Evolutionary conservation across 495 filamentous ascomycete species (phyloP), one percentile per base, ranked within the genome.

Genomic region (Xeromyces bisporus): DNA sequence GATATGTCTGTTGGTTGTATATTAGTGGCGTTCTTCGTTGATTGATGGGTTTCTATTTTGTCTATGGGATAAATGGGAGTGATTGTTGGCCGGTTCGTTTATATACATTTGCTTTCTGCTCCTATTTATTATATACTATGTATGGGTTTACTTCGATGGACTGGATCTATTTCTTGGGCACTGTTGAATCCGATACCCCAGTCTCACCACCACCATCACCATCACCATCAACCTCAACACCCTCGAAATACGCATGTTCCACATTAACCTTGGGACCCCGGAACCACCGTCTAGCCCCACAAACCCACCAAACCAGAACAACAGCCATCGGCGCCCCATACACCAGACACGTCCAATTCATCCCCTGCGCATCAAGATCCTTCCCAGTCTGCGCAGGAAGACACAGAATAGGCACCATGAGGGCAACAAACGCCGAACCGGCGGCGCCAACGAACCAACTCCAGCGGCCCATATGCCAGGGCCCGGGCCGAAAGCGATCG

Each of bases 301-400:
- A 56, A 40, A 75, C 49, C 66, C 76, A 85, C 75, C 77, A 83
- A 28, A 80, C 49, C 3, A 64, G 43, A 7, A 78, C 64, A 3
- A 62, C 50, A 6, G 71, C 23, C 73, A 77, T 77, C 8, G 73
- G 72, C 10, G 44, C 71, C n/a, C 75, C 78, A 45, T 77, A 85
- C 18, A 84, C 79, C 20, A 82, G 60, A 46, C 60, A 64, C 3
- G 79, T 85, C 77, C 77, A 83, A 37, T 81, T 82, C 77, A 82
- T 83, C 33, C 58, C 24, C 23, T 68, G 60, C 17, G 45, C 55
- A 24, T 61, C 67, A 20, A 83, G 42, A 50, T 80, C 56, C 0
- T 36, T 50, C 3, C 73, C 75, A 4, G 53, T 68, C 3, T 60
- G 53, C 32, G 64, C 69, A 5, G 79, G 79, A 21, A 85, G 58